A percentile compares a stretch with the other conserved stretches of the same genome.
phyloP scores from a whole-genome alignment of 495 filamentous ascomycete species.

The Entonaema liquescens region DNA sequence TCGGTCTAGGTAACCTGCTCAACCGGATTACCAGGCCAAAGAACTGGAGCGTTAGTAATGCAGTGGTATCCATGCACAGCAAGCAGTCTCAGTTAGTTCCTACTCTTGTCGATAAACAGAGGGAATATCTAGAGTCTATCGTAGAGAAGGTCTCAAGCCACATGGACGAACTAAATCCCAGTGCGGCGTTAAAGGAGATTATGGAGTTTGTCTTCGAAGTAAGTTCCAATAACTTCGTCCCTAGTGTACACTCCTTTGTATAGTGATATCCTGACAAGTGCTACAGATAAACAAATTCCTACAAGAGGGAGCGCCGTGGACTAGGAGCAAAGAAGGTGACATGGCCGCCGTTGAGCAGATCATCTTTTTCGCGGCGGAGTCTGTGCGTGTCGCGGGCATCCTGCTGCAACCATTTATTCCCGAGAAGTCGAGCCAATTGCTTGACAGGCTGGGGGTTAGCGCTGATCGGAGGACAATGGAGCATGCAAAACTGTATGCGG shows the following conservation, averaged over 20 bases:
- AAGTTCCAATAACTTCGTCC: slow-evolving; percentile 20
- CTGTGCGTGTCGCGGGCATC: slow-evolving; percentile 82
- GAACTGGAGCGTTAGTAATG: slow-evolving; percentile 67
- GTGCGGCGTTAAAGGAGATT: slow-evolving; percentile 69
- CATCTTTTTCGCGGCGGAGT: slow-evolving; percentile 77
- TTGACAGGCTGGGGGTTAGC: slow-evolving; percentile 82
- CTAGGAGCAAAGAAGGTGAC: slow-evolving; percentile 28
- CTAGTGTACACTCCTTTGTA: not conserved
- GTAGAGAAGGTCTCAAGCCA: slow-evolving; percentile 52
- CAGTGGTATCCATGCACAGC: slow-evolving; percentile 56
- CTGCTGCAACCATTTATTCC: slow-evolving; percentile 93
- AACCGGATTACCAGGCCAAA: slow-evolving; percentile 73
- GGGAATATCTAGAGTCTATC: slow-evolving; percentile 5
- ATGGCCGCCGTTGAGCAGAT: slow-evolving; percentile 45
- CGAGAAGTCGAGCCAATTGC: slow-evolving; percentile 72
- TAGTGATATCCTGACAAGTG: slow-evolving; percentile 25
- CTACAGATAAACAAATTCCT: slow-evolving; percentile 77
- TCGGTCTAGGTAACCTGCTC: slow-evolving; percentile 79
- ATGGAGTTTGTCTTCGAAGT: slow-evolving; percentile 69
- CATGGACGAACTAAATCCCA: slow-evolving; percentile 73
- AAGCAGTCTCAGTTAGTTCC: not conserved
- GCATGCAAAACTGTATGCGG: slow-evolving; percentile 64
- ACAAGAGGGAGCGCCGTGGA: slow-evolving; percentile 53
- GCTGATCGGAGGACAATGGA: slow-evolving; percentile 64
- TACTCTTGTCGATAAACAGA: slow-evolving; percentile 4